Evolutionary conservation across 148 eudicot genomes (phyloP).

Genomic region (Diospyros lotus): DNA sequence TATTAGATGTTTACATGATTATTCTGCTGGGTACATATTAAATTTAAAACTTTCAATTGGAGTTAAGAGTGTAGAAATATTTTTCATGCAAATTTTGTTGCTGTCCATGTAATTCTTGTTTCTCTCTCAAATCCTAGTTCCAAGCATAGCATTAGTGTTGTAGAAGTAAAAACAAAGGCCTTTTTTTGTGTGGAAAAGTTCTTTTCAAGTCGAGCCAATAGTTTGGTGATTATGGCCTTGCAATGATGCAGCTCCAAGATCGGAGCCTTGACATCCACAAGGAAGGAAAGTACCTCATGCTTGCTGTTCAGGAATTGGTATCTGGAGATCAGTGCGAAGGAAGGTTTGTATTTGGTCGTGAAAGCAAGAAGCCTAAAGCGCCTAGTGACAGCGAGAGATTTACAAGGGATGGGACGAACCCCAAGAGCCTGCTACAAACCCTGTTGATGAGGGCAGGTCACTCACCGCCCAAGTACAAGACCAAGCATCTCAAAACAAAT

Average conservation of each 20-base stretch:
- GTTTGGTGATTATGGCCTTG: conserved; percentile 10
- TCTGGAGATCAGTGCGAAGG: conserved; percentile 94
- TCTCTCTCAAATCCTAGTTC: neutral
- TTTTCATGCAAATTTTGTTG: neutral
- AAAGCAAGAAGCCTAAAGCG: conserved; percentile 60
- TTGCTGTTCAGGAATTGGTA: conserved; percentile 83
- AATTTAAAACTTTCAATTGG: neutral
- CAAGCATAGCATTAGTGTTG: no score
- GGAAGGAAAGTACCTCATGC: conserved; percentile 91
- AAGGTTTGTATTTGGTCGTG: conserved; percentile 90
- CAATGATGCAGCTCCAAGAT: conserved; percentile 69
- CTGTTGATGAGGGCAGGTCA: conserved; percentile 97
- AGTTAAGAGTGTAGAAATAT: neutral
- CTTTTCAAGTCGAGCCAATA: neutral
- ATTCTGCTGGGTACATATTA: neutral
- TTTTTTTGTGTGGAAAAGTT: neutral
- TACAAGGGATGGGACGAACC: conserved; percentile 86
- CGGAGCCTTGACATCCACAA: conserved; percentile 72
- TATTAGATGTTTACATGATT: no score
- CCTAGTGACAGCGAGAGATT: conserved; percentile 46
- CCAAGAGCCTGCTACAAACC: conserved; percentile 91
- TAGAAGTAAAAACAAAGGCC: no score
- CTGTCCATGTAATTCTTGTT: neutral
- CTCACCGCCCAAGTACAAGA: conserved; percentile 91
- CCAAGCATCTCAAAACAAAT: conserved; percentile 87